Evolutionary conservation across 2,329 filamentous ascomycete species (phyloP).

Genomic region (Penicillium sp.): DNA sequence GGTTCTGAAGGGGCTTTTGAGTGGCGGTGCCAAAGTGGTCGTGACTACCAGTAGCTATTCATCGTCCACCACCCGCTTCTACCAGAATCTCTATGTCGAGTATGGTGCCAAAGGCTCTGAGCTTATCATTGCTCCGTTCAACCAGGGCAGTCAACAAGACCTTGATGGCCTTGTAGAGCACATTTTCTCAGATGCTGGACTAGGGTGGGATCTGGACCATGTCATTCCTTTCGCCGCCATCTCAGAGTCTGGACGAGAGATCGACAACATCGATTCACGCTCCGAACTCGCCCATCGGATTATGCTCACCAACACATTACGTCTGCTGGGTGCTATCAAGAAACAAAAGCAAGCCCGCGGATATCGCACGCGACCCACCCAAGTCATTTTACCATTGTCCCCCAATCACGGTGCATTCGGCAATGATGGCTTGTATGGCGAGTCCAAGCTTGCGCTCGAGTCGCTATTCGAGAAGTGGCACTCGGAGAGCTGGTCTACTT

Average conservation of each 20-base stretch:
- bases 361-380: constrained; percentile 92
- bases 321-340: constrained; percentile 88
- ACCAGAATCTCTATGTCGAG: constrained; percentile 96
- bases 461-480: constrained; percentile 98
- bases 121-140: constrained; percentile 97
- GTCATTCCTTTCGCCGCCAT: constrained; percentile 97
- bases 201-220: constrained; percentile 97
- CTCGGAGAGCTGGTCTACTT: constrained; percentile 95
- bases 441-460: constrained; percentile 95
- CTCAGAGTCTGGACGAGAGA: constrained; percentile 94
- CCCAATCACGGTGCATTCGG: constrained; percentile 99
- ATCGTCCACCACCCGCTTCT: constrained; percentile 96
- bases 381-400: constrained; percentile 92
- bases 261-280: constrained; percentile 93
- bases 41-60: constrained; percentile 97
- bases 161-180: constrained; percentile 91
- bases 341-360: constrained; percentile 80
- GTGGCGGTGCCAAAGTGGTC: constrained; percentile 92
- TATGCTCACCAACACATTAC: constrained; percentile 96
- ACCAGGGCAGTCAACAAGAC: constrained; percentile 97
- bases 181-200: constrained; percentile 82
- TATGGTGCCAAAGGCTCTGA: constrained; percentile 92
- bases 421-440: constrained; percentile 95
- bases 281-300: constrained; percentile 97
- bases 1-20: constrained; percentile 91